These are phyloP conservation scores for Aspergillus floridensis DNA, from an alignment of 2,329 filamentous ascomycete species.

Conservation along the genomic window DNA sequence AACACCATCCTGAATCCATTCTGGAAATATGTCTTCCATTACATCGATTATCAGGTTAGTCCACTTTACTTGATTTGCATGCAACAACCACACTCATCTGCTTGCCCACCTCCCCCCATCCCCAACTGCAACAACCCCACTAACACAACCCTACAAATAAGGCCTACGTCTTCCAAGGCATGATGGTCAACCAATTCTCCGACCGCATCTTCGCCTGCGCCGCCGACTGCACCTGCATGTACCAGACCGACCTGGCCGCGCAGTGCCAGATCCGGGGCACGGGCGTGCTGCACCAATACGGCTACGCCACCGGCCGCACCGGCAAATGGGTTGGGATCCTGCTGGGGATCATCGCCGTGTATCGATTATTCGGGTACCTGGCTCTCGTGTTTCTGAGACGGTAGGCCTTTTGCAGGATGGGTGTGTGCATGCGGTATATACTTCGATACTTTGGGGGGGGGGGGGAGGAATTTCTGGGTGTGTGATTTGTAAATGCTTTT, in stretches of 20 bases:
- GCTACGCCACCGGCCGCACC: slow-evolving; percentile 61
- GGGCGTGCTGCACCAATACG: slow-evolving; percentile 68
- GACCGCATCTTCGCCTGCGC: slow-evolving; percentile 63
- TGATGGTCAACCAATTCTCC: slow-evolving; percentile 89
- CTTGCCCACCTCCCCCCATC: not conserved
- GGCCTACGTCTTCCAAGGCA: slow-evolving; percentile 80
- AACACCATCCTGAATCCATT: slow-evolving; percentile 73
- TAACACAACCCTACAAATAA: slow-evolving; percentile 15
- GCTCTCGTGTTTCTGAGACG: slow-evolving; percentile 45
- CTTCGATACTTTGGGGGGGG: no score
- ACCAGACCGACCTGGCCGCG: slow-evolving; percentile 58
- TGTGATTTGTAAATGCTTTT: no score
- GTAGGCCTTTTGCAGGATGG: not conserved
- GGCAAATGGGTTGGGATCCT: slow-evolving; percentile 75
- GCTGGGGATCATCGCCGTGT: slow-evolving; percentile 71
- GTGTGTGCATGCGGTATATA: no score
- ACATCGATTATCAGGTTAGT: slow-evolving; percentile 74
- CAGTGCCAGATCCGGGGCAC: slow-evolving; percentile 70
- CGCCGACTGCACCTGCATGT: slow-evolving; percentile 66
- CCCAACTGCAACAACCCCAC: not conserved
- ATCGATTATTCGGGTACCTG: slow-evolving; percentile 66
- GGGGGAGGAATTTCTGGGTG: no score
- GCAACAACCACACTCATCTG: not conserved
- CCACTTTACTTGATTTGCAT: not conserved
- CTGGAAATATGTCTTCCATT: slow-evolving; percentile 83